Base-by-base conservation (phyloP, 768 basidiomycete genomes). In the Lactarius trivialis region DNA sequence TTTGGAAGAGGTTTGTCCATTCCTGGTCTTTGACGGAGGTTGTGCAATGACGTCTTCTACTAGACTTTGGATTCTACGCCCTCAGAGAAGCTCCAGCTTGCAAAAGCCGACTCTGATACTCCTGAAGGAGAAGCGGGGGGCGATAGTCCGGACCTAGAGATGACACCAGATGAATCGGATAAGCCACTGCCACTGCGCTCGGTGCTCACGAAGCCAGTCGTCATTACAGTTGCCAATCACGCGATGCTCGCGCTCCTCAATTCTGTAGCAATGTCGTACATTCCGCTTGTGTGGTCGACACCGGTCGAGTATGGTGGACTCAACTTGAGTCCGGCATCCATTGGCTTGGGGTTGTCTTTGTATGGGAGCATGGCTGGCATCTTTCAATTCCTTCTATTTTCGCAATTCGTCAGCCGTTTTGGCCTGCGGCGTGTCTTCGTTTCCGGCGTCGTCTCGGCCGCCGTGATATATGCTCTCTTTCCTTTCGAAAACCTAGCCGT, bases 261-360 rank as follows among this genome's bases (percentile, higher is more conserved):
- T 33, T 75, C 77, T 26, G 70, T 73, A 6, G 59, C 75, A 53
- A 45, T 66, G n/a, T 75, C 75, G 17, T 70, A 83, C 21, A 37
- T 73, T 1, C 81, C 83, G 5, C 68, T 82, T 45, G 79, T 82
- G 68, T 75, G 75, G 53, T 71, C 77, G 32, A 78, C 2, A 77
- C 43, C 43, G 2, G 21, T 45, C 11, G 21, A 45, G 43, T 21
- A 11, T 21, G 43, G 43, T 21, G 43, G 78, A 2, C 72, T 78
- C 7, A 71, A 72, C 9, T 63, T 75, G 36, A 66, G 71, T 1
- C 75, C 76, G 0, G 73, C 76, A 11, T 67, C 64, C 33, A 79
- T 79, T 37, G 77, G 77, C 3, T 8, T 68, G 4, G 71, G 71
- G 59, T 67, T 79, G 15, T 74, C 74, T 0, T 2, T 69, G 1